These are phyloP conservation scores for Glaciozyma martinii DNA, from an alignment of 768 basidiomycete species.

Conservation along the genomic window DNA sequence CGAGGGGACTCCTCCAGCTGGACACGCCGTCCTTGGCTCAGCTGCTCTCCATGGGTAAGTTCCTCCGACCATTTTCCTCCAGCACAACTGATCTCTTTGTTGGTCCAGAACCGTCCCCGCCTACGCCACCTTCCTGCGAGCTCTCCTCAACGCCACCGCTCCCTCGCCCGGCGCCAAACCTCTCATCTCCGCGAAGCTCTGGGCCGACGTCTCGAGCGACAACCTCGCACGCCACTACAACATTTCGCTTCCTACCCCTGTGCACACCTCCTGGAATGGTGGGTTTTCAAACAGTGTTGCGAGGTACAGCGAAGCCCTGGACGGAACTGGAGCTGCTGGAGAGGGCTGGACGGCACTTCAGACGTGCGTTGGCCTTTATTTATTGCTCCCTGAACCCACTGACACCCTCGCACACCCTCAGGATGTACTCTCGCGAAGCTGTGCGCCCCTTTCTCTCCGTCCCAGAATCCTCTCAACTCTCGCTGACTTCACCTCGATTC, in stretches of 20 bases:
- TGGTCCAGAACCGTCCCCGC: background rate
- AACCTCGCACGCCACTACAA: background rate
- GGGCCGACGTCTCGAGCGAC: background rate
- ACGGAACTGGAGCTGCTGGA: background rate
- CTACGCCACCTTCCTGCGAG: constrained; percentile 3
- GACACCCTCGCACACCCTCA: too few species aligned
- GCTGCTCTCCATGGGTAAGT: background rate
- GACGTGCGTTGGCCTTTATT: background rate
- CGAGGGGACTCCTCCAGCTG: background rate
- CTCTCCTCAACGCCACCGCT: constrained; percentile 7
- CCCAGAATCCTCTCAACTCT: too few species aligned
- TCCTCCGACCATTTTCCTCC: background rate
- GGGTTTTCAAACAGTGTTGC: background rate
- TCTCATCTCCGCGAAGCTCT: constrained; percentile 2
- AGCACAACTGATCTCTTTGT: background rate
- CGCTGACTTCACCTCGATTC: background rate
- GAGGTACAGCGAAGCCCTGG: background rate
- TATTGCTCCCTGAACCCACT: background rate
- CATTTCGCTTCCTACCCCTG: background rate
- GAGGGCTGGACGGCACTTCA: background rate
- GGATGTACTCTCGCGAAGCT: background rate
- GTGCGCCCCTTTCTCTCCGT: background rate
- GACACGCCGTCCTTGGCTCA: background rate
- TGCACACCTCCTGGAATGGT: background rate
- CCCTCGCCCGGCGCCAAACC: background rate